These are phyloP conservation scores for Saxophila tyrrhenica DNA, from an alignment of 495 filamentous ascomycete species.

Conservation along the genomic window DNA sequence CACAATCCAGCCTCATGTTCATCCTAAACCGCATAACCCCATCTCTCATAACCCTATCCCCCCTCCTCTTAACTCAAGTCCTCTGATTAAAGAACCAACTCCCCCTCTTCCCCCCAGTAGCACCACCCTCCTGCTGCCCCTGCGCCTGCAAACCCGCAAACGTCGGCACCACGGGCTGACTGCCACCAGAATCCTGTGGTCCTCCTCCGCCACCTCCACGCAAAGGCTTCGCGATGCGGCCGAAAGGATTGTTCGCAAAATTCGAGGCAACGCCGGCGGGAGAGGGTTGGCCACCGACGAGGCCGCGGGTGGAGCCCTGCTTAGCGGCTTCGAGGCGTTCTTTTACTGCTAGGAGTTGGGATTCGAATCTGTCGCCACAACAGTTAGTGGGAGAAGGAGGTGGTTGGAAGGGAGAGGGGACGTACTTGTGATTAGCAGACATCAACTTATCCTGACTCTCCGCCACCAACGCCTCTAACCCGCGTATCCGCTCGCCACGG, in stretches of 20 bases:
- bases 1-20: not conserved
- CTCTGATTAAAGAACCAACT: constrained; percentile 36
- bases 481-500: constrained; percentile 89
- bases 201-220: constrained; percentile 65
- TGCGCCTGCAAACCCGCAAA: constrained; percentile 21
- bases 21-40: not conserved
- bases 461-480: constrained; percentile 79
- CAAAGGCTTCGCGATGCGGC: constrained; percentile 88
- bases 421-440: constrained; percentile 87
- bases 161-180: constrained; percentile 14
- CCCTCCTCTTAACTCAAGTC: constrained; percentile 11
- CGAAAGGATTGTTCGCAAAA: constrained; percentile 16
- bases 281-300: constrained; percentile 35
- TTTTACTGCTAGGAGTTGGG: constrained; percentile 92
- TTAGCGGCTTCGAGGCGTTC: constrained; percentile 95
- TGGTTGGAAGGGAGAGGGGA: constrained; percentile 5
- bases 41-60: not conserved
- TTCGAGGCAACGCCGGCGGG: constrained; percentile 32
- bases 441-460: constrained; percentile 97
- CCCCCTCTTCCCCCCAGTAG: constrained; percentile 22
- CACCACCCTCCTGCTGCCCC: constrained; percentile 15
- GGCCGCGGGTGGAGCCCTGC: constrained; percentile 69
- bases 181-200: not conserved
- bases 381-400: not conserved
- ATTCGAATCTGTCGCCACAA: constrained; percentile 63